Base-by-base conservation (phyloP, 352 stramenopile species). In the Globisporangium spiculum region DNA sequence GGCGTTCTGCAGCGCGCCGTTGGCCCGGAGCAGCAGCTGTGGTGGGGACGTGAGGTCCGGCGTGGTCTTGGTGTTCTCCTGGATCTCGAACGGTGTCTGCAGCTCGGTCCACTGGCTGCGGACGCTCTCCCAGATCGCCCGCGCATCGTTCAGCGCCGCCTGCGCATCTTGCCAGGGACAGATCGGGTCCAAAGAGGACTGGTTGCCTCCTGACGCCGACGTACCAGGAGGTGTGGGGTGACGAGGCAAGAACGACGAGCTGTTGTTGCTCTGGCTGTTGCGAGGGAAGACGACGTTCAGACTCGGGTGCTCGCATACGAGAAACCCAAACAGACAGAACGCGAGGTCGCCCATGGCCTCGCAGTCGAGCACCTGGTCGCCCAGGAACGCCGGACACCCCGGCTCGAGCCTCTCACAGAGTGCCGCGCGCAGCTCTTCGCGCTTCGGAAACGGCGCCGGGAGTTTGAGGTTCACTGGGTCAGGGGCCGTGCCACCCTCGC, bases 101-200 rank as follows among this genome's bases (percentile, higher is more conserved):
- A 92, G 68, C 65, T 92, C 84, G 36, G 64, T 82, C 84, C 84
- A 92, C 56, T 89, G 80, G 6, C 18, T 44, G 32, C 82, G 74
- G 4, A 91, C 67, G 20, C 68, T 75, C 2, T 79, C 63, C 84
- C 84, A 92, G 6, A 82, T 62, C n/a, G 41, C 36, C 6, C 68
- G 69, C 0, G 84, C 79, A 10, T 91, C 77, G 9, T 81, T 68
- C 7, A 92, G 59, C 14, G 80, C 75, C 0, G 67, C 38, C 48
- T 84, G 78, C 0, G 84, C 84, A 62, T 92, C 84, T 9, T 80
- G 65, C 84, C 84, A 92, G 24, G 82, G 84, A 48, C 71, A 84
- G 9, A 58, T 14, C 4, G 52, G 63, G 2, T 41, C 63, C 24
- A 22, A 26, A 44, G 36, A 44, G 2, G 18, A 22, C 44, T 20